Base-by-base conservation (phyloP, 768 basidiomycete species). In the Trametes punicea region DNA sequence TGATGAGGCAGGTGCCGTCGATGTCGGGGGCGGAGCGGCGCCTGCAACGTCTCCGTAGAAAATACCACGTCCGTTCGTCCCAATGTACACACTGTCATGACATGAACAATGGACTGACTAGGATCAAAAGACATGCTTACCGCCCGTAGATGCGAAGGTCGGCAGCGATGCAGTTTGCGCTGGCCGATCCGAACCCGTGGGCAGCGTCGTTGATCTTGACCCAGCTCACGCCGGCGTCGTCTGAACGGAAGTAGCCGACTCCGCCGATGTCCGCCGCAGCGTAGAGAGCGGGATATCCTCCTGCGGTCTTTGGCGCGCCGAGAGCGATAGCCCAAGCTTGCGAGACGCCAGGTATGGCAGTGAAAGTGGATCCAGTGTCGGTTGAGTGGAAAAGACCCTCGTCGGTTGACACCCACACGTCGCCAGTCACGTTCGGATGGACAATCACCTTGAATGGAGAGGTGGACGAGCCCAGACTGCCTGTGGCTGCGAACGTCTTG, bases 351-450 rank as follows among this genome's bases (percentile, higher is more conserved):
- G 77, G 62, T 41, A 83, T 65, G 6, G 76, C 62, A n/a, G 72
- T 71, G 67, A 83, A 82, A 3, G 77, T 71, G 0, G 75, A 64
- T 0, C 83, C 83, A 15, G 64, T 72, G 67, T 83, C 69, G 11
- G 78, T 80, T 1, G 81, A 80, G 65, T 83, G 82, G 77, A 80
- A 84, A 25, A 85, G 68, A 20, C 75, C 75, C 75, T 69, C 74
- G 65, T 82, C 81, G 2, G 83, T 79, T 1, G 82, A 82, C 2
- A 85, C 81, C 82, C 83, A 86, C 29, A 86, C 71, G 63, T 86
- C 83, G 8, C 83, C 83, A 3, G 79, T 77, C 4, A 78, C 72
- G 51, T 66, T 70, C 15, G 79, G 79, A 65, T 84, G 73, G 25
- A 82, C 83, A 23, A 78, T 74, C 57, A 86, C 73, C 60, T 81